These are phyloP conservation scores for Serendipita sp. DNA, from an alignment of 768 basidiomycete species.

Conservation along the genomic window DNA sequence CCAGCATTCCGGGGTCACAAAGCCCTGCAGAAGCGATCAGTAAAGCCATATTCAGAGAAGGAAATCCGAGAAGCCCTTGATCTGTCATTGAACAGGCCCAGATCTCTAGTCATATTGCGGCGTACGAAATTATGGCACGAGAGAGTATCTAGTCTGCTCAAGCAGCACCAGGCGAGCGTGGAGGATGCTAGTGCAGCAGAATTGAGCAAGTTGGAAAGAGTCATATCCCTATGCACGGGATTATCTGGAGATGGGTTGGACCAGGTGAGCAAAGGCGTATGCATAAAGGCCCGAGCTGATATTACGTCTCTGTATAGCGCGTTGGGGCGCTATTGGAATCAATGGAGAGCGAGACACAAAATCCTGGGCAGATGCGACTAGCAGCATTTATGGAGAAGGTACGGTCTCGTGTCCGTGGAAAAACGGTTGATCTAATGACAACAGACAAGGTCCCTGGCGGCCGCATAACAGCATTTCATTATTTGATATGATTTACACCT, in stretches of 20 bases:
- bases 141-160: conserved; percentile 59
- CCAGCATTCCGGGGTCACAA: background rate
- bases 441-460: background rate
- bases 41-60: background rate
- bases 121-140: conserved; percentile 73
- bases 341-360: conserved; percentile 71
- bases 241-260: conserved; percentile 80
- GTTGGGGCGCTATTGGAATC: conserved; percentile 72
- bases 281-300: conserved; percentile 8
- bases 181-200: conserved; percentile 34
- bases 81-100: conserved; percentile 27
- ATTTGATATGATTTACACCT: background rate
- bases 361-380: conserved; percentile 69
- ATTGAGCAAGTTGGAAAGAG: conserved; percentile 81
- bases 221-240: conserved; percentile 77
- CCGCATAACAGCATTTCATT: background rate
- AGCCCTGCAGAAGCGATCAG: background rate
- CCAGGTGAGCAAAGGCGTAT: conserved; percentile 41
- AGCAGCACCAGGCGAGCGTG: conserved; percentile 58
- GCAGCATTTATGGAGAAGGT: conserved; percentile 89
- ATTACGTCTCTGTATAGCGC: conserved; percentile 33
- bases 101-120: conserved; percentile 51
- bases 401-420: conserved; percentile 7
- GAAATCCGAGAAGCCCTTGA: background rate
- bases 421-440: background rate